Conservation (phyloP, 495 filamentous ascomycete species). For the Aspergillus sclerotiicarbonarius region DNA sequence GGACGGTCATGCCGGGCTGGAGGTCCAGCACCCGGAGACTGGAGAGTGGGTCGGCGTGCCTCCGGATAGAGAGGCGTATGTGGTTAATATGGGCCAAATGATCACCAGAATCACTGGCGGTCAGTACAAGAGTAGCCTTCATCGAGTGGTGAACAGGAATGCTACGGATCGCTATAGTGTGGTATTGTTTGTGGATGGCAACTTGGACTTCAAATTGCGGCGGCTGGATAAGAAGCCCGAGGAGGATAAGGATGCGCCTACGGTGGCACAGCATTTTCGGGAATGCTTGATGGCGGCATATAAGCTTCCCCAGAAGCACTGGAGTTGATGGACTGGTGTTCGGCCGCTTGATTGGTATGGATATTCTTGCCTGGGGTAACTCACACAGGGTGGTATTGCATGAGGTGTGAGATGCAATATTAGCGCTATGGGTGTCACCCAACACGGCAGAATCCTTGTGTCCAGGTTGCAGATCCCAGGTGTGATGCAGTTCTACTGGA, state of each 20-base stretch:
- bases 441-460: no score
- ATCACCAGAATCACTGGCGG: constrained; percentile 25
- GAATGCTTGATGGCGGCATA: not conserved
- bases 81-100: constrained; percentile 39
- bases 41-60: constrained; percentile 28
- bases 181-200: constrained; percentile 18
- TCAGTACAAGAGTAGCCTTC: constrained; percentile 34
- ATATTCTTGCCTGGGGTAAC: no score
- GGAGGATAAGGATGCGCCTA: not conserved
- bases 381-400: no score
- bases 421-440: no score
- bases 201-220: not conserved
- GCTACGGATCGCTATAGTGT: constrained; percentile 40
- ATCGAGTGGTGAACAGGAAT: constrained; percentile 35
- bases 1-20: constrained; percentile 28
- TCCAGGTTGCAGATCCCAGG: no score
- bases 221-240: not conserved
- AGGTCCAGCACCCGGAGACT: constrained; percentile 29
- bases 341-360: no score
- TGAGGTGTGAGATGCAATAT: no score
- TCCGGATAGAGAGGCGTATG: constrained; percentile 29
- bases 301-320: not conserved
- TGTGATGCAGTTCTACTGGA: no score
- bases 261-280: constrained; percentile 5
- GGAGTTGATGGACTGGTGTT: not conserved